A percentile compares a stretch with the other conserved stretches of the same genome.
phyloP scores from a whole-genome alignment of 2,329 filamentous ascomycete genomes.

The Beauveria caledonica region DNA sequence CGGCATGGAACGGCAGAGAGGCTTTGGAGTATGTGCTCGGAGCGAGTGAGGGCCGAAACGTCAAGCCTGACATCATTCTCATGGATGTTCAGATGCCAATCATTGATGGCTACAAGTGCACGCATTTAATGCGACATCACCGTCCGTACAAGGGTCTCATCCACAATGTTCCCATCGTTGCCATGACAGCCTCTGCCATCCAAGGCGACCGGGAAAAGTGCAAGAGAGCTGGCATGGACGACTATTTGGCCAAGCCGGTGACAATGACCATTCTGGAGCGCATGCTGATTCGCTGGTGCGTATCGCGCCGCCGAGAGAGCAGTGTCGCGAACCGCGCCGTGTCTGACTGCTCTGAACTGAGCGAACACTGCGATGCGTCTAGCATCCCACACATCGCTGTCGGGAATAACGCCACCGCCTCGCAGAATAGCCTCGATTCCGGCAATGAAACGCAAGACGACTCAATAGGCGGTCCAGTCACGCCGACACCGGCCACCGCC shows the following conservation, averaged over 20 bases:
- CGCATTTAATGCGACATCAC: constrained; percentile 63
- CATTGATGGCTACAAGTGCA: constrained; percentile 70
- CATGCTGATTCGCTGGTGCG: constrained; percentile 64
- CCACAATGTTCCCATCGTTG: constrained; percentile 62
- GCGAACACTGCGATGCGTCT: constrained; percentile 34
- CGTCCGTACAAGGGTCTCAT: constrained; percentile 53
- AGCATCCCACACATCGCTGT: constrained; percentile 31
- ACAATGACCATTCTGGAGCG: constrained; percentile 58
- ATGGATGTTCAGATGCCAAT: constrained; percentile 75
- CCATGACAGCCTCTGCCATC: constrained; percentile 75
- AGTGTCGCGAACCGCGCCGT: constrained; percentile 20
- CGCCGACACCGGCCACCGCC: constrained; percentile 32
- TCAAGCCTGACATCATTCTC: constrained; percentile 64
- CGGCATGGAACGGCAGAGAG: constrained; percentile 72
- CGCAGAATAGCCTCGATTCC: constrained; percentile 9
- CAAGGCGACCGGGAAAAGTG: constrained; percentile 71
- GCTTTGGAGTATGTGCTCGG: constrained; percentile 63
- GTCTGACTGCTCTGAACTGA: constrained; percentile 39
- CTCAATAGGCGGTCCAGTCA: constrained; percentile 25
- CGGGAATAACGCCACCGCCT: constrained; percentile 12
- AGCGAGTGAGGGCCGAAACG: constrained; percentile 40
- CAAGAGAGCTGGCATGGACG: constrained; percentile 66
- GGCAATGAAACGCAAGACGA: constrained; percentile 18
- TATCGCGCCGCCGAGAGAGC: constrained; percentile 20
- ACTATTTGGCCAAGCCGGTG: constrained; percentile 67